These are phyloP conservation scores for Cercospora sp. DNA, from an alignment of 2,329 filamentous ascomycete genomes.

Conservation along the genomic window DNA sequence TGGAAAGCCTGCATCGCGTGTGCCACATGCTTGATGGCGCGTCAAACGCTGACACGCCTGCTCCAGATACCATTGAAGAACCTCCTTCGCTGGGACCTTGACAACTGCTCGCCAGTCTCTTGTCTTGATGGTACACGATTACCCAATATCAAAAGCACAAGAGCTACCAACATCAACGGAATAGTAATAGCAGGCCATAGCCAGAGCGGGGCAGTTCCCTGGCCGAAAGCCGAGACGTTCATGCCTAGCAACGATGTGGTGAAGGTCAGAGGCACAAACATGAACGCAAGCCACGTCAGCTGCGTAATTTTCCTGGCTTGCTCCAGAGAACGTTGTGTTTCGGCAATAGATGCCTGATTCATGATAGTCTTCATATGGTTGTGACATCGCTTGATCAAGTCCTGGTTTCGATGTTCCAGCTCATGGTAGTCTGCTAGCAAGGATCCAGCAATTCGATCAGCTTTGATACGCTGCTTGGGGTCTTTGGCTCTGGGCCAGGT, in stretches of 20 bases:
- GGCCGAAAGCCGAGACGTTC: slow-evolving; percentile 9
- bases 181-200: slow-evolving; percentile 1
- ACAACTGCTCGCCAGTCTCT: neutral
- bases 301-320: neutral
- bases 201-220: slow-evolving; percentile 7
- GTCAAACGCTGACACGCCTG: neutral
- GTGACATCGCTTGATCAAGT: slow-evolving; percentile 1
- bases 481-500: neutral
- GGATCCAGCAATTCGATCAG: neutral
- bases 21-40: no score
- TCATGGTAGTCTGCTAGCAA: neutral
- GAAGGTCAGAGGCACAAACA: slow-evolving; percentile 10
- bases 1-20: no score
- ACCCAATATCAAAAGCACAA: neutral
- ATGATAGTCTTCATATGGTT: neutral
- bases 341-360: neutral
- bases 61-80: neutral
- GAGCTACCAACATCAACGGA: neutral
- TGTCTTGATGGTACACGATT: neutral
- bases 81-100: neutral
- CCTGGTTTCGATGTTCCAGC: neutral
- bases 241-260: slow-evolving; percentile 9
- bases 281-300: slow-evolving; percentile 7
- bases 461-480: neutral
- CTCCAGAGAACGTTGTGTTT: neutral